These are phyloP conservation scores for Tricholoma bakamatsutake DNA, from an alignment of 768 basidiomycete species.

Conservation along the genomic window DNA sequence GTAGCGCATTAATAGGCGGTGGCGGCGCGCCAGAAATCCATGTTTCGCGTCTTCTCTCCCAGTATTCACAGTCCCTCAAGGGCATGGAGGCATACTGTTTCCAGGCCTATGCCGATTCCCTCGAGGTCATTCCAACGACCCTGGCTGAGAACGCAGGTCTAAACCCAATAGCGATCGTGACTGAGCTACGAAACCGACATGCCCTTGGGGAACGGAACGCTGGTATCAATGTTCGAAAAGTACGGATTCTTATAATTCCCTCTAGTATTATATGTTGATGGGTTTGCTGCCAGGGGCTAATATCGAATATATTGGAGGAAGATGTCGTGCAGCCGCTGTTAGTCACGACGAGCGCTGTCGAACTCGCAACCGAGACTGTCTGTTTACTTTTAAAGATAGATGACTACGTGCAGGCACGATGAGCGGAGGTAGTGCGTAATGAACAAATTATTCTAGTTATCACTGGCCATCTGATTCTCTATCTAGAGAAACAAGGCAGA, in stretches of 20 bases:
- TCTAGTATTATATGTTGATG: not conserved
- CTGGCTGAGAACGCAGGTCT: conserved; percentile 98
- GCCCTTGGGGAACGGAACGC: conserved; percentile 92
- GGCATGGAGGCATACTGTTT: conserved; percentile 99
- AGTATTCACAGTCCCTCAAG: conserved; percentile 88
- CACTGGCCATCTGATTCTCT: not conserved
- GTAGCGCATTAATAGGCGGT: conserved; percentile 85
- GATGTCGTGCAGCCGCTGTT: conserved; percentile 95
- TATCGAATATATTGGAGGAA: conserved; percentile 96
- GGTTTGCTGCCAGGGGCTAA: conserved; percentile 61
- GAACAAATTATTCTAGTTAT: not conserved
- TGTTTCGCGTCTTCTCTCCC: conserved; percentile 84
- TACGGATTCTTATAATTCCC: conserved; percentile 26
- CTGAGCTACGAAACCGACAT: conserved; percentile 94
- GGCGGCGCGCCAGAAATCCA: conserved; percentile 98
- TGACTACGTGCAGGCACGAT: conserved; percentile 82
- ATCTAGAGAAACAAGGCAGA: not conserved
- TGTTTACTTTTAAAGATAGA: conserved; percentile 94
- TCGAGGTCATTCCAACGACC: conserved; percentile 97
- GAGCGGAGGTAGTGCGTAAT: conserved; percentile 1
- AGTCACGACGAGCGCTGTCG: conserved; percentile 92
- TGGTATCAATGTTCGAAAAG: conserved; percentile 98
- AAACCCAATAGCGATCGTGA: conserved; percentile 97
- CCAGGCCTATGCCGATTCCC: conserved; percentile 95
- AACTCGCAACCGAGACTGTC: conserved; percentile 96